Percentiles rank a stretch among this genome's conserved stretches.
Conservation (phyloP, 768 basidiomycete species). For the Chlorophyllum brunneum region DNA sequence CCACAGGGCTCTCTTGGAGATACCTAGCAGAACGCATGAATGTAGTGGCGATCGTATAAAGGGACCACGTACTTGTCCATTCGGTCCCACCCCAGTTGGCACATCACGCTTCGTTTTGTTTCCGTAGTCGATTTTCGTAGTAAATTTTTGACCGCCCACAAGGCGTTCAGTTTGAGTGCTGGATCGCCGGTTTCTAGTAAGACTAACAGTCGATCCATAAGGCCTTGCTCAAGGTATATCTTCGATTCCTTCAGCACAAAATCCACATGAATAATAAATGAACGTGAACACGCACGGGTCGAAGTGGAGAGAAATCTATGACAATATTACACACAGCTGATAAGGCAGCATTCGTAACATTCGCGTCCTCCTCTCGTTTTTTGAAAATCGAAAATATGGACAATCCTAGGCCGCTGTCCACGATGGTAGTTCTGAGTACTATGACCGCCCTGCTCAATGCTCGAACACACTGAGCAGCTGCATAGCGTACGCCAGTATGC, state of each 20-base stretch:
- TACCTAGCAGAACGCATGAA: conserved; percentile 34
- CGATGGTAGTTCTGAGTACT: conserved; percentile 78
- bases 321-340: conserved; percentile 83
- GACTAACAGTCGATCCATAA: conserved; percentile 60
- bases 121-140: conserved; percentile 56
- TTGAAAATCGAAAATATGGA: conserved; percentile 55
- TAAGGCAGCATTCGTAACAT: conserved; percentile 69
- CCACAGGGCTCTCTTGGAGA: conserved; percentile 46
- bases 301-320: conserved; percentile 80
- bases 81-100: conserved; percentile 60
- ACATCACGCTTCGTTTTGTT: conserved; percentile 65
- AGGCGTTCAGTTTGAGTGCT: conserved; percentile 57
- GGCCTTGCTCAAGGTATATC: conserved; percentile 65
- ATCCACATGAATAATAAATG: conserved; percentile 7
- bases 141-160: conserved; percentile 92
- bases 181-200: conserved; percentile 48
- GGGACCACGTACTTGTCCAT: conserved; percentile 46
- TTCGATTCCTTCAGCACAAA: conserved; percentile 22
- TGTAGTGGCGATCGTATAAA: not conserved
- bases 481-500: conserved; percentile 75
- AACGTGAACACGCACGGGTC: conserved; percentile 46
- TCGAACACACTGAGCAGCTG: conserved; percentile 82
- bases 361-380: conserved; percentile 47
- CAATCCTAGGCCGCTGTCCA: conserved; percentile 78
- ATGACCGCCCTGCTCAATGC: conserved; percentile 77